phyloP scores from a whole-genome alignment of 805 yeast genomes.

The Candida germanica region DNA sequence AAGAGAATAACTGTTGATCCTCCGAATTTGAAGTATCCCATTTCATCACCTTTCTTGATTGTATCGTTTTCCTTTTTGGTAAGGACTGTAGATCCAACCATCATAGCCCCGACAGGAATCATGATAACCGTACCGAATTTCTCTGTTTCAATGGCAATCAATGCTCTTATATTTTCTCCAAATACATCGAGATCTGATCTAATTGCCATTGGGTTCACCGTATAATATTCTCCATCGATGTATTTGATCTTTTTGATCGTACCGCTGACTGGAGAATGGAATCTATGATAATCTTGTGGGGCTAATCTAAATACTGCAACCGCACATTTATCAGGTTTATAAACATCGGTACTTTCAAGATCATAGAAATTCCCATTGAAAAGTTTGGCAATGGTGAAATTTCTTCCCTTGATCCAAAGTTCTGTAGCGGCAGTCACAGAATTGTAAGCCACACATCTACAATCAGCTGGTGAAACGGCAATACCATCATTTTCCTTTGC shows the following conservation, averaged over 20 bases:
- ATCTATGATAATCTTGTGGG: constrained; percentile 95
- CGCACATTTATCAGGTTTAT: constrained; percentile 45
- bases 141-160: constrained; percentile 71
- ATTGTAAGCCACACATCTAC: constrained; percentile 71
- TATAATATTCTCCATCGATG: constrained; percentile 88
- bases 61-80: constrained; percentile 59
- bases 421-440: constrained; percentile 59
- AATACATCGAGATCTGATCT: constrained; percentile 84
- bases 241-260: constrained; percentile 57
- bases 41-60: constrained; percentile 70
- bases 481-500: constrained; percentile 47
- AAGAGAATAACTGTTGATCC: constrained; percentile 82
- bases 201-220: constrained; percentile 97
- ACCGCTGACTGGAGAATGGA: constrained; percentile 86
- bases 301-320: constrained; percentile 84
- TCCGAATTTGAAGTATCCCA: constrained; percentile 95
- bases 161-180: constrained; percentile 83
- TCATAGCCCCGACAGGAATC: constrained; percentile 95
- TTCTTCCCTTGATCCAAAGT: constrained; percentile 87
- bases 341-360: constrained; percentile 38
- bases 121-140: constrained; percentile 76
- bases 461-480: constrained; percentile 81
- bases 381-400: constrained; percentile 65
- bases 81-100: constrained; percentile 89
- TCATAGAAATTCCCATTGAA: constrained; percentile 45